These are phyloP conservation scores for Aschersonia sp. DNA, from an alignment of 2,329 filamentous ascomycete species.

Conservation along the genomic window DNA sequence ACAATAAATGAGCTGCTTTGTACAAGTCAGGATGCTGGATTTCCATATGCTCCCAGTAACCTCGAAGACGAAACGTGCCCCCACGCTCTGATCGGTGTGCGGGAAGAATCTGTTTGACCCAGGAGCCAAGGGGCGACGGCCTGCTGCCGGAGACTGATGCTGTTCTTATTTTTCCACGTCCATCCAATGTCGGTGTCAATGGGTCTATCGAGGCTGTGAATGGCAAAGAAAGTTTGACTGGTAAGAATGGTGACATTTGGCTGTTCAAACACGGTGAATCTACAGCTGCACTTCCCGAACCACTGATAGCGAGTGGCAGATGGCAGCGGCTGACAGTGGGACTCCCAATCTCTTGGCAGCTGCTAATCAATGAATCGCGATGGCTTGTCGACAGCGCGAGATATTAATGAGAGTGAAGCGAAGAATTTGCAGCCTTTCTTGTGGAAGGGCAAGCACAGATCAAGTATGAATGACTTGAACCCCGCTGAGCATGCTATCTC, in stretches of 20 bases:
- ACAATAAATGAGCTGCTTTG: slow-evolving; percentile 3
- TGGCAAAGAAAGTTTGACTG: slow-evolving; percentile 6
- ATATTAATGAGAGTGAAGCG: too few relatives aligned
- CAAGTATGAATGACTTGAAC: too few relatives aligned
- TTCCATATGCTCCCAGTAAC: slow-evolving; percentile 13
- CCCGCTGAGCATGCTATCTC: too few relatives aligned
- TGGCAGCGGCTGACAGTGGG: too few relatives aligned
- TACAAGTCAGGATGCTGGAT: neutral
- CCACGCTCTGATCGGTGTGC: slow-evolving; percentile 34
- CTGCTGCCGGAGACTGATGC: slow-evolving; percentile 1
- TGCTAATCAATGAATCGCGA: too few relatives aligned
- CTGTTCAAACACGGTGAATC: too few relatives aligned
- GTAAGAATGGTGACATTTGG: slow-evolving; percentile 10
- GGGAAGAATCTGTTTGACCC: slow-evolving; percentile 31
- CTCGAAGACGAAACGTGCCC: slow-evolving; percentile 25
- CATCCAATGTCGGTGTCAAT: neutral
- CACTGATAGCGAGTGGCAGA: too few relatives aligned
- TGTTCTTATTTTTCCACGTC: neutral
- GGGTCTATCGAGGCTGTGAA: slow-evolving; percentile 5
- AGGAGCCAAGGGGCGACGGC: slow-evolving; percentile 18
- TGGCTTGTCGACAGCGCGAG: too few relatives aligned
- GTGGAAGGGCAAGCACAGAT: too few relatives aligned
- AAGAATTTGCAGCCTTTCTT: too few relatives aligned
- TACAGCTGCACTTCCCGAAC: too few relatives aligned
- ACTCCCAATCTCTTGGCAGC: too few relatives aligned